These are phyloP conservation scores for Evansstolkia leycettana DNA, from an alignment of 495 filamentous ascomycete genomes.

Conservation along the genomic window DNA sequence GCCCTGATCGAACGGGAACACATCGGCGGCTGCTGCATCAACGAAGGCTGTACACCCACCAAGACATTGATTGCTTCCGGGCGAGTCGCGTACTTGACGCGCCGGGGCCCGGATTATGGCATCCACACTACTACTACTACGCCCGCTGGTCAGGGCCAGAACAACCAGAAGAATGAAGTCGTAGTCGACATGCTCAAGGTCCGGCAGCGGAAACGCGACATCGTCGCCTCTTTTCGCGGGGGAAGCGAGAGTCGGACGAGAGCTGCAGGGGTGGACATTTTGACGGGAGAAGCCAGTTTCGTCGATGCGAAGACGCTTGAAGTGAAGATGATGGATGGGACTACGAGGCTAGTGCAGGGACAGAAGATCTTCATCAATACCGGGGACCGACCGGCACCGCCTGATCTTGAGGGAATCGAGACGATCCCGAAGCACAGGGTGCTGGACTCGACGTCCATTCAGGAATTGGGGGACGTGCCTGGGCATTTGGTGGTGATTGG, in stretches of 20 bases:
- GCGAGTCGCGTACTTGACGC: constrained; percentile 28
- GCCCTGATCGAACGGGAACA: constrained; percentile 31
- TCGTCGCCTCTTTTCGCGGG: constrained; percentile 33
- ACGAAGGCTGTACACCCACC: constrained; percentile 43
- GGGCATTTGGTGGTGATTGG: constrained; percentile 36
- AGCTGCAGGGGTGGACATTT: constrained; percentile 29
- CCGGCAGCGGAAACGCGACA: constrained; percentile 38
- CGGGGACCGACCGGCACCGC: constrained; percentile 28
- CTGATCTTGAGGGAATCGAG: constrained; percentile 20
- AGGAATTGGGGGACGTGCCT: constrained; percentile 32
- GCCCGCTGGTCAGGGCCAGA: constrained; percentile 4
- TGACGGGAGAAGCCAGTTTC: constrained; percentile 31
- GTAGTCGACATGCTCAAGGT: constrained; percentile 32
- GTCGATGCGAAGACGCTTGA: constrained; percentile 15
- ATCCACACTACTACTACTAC: constrained; percentile 15
- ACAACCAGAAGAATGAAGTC: too few relatives aligned
- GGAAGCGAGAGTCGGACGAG: constrained; percentile 27
- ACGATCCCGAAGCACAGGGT: constrained; percentile 13
- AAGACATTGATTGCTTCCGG: constrained; percentile 41
- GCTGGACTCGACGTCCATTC: constrained; percentile 34
- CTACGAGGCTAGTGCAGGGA: constrained; percentile 12
- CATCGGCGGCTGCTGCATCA: constrained; percentile 39
- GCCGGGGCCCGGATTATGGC: constrained; percentile 32
- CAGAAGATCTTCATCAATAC: constrained; percentile 35
- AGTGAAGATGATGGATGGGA: constrained; percentile 15